phyloP scores from a whole-genome alignment of 257 asterid genomes.

The Avicennia marina region DNA sequence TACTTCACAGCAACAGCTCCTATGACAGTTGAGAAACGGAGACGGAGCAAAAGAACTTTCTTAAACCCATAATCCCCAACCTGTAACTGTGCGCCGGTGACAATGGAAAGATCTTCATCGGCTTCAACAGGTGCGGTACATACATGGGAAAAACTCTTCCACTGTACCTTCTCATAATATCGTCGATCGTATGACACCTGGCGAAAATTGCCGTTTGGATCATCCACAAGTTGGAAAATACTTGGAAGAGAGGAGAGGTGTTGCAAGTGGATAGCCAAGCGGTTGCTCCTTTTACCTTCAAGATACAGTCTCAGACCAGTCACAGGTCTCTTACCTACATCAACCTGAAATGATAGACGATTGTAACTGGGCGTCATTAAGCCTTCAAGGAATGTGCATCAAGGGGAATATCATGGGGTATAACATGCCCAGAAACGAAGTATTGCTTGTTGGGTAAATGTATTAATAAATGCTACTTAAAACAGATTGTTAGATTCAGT shows the following conservation, averaged over 20 bases:
- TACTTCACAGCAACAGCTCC: constrained; percentile 63
- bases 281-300: constrained; percentile 93
- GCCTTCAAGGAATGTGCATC: constrained; percentile 2
- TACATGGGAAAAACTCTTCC: constrained; percentile 97
- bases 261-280: constrained; percentile 88
- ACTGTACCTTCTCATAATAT: constrained; percentile 81
- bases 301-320: constrained; percentile 90
- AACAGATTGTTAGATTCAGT: background rate
- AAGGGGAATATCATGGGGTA: background rate
- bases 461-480: background rate
- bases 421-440: background rate
- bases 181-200: constrained; percentile 65
- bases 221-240: constrained; percentile 72
- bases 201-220: constrained; percentile 48
- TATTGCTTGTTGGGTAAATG: background rate
- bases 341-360: constrained; percentile 55
- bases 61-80: constrained; percentile 76
- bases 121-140: constrained; percentile 96
- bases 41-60: constrained; percentile 71
- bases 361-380: background rate
- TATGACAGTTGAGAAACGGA: constrained; percentile 65
- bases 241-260: constrained; percentile 94
- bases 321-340: constrained; percentile 89
- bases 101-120: constrained; percentile 75
- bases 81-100: constrained; percentile 83